Percentiles rank a stretch among this genome's conserved stretches.
Evolutionary conservation across 768 basidiomycete species (phyloP).

Genomic region (Amanita pallidorosea): DNA sequence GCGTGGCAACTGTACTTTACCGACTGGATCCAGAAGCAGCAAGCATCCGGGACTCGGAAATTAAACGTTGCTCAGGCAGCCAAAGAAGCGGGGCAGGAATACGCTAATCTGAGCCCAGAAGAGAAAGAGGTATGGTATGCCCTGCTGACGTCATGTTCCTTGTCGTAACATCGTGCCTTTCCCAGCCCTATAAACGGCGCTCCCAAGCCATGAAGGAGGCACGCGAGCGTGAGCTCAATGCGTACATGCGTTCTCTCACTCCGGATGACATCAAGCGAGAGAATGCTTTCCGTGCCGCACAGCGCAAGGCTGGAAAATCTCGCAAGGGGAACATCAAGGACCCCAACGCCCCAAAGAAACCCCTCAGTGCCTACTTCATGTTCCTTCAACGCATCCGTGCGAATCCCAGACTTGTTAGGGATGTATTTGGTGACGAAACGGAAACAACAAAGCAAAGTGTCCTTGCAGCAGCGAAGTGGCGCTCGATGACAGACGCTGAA

Average conservation of each 20-base stretch:
- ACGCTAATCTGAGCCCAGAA: conserved; percentile 63
- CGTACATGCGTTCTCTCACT: conserved; percentile 81
- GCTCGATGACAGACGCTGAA: conserved; percentile 87
- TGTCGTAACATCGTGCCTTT: conserved; percentile 12
- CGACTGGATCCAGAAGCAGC: conserved; percentile 86
- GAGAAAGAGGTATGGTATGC: conserved; percentile 70
- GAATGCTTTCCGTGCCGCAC: conserved; percentile 84
- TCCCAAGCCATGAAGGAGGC: conserved; percentile 80
- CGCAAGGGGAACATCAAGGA: conserved; percentile 93
- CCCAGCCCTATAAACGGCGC: conserved; percentile 74
- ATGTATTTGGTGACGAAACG: conserved; percentile 82
- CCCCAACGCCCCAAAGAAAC: conserved; percentile 94
- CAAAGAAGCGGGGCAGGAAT: conserved; percentile 88
- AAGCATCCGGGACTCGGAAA: conserved; percentile 70
- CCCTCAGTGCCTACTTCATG: conserved; percentile 90
- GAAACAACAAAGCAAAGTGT: conserved; percentile 95
- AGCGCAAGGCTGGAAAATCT: conserved; percentile 88
- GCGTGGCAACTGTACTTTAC: conserved; percentile 97
- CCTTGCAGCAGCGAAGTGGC: conserved; percentile 87
- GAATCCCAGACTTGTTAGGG: conserved; percentile 58
- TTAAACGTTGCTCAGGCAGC: conserved; percentile 93
- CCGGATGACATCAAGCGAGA: conserved; percentile 93
- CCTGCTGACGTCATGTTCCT: conserved; percentile 23
- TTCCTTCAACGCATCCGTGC: conserved; percentile 87
- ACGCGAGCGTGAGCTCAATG: conserved; percentile 70